Evolutionary conservation across 2,329 filamentous ascomycete species (phyloP).

Genomic region (Aspergillus persii): DNA sequence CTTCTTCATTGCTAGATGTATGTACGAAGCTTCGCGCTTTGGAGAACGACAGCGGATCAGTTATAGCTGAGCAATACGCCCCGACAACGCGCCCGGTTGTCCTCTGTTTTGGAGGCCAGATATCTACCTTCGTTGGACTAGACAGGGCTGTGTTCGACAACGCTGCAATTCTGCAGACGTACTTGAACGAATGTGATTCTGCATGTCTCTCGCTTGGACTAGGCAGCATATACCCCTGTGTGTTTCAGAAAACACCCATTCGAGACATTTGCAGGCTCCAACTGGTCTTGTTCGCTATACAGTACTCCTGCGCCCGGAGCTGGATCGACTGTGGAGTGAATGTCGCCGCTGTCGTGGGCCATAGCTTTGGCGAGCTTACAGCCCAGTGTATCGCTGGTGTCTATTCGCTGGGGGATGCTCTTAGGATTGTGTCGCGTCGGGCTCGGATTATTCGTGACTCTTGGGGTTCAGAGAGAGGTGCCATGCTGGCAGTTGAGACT

Average conservation of each 20-base stretch:
- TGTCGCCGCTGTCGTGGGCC: slow-evolving; percentile 34
- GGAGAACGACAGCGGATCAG: no score
- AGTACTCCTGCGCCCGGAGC: slow-evolving; percentile 35
- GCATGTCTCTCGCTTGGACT: slow-evolving; percentile 24
- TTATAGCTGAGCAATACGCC: no score
- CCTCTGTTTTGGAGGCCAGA: slow-evolving; percentile 42
- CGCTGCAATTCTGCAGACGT: slow-evolving; percentile 23
- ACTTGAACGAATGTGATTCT: slow-evolving; percentile 37
- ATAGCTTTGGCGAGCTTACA: slow-evolving; percentile 39
- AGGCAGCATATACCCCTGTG: slow-evolving; percentile 26
- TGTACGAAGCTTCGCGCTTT: no score
- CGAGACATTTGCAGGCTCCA: slow-evolving; percentile 32
- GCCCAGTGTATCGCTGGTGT: slow-evolving; percentile 33
- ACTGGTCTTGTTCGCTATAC: slow-evolving; percentile 33
- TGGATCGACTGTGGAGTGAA: slow-evolving; percentile 41
- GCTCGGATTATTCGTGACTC: slow-evolving; percentile 29
- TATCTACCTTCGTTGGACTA: slow-evolving; percentile 22
- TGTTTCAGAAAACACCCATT: slow-evolving; percentile 14
- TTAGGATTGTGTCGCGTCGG: slow-evolving; percentile 29
- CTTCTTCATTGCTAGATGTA: no score
- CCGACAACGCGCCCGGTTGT: slow-evolving; percentile 20
- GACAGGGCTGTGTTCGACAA: slow-evolving; percentile 25
- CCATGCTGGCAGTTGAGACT: slow-evolving; percentile 36
- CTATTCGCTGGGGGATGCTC: slow-evolving; percentile 28
- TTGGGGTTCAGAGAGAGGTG: slow-evolving; percentile 34